Percentiles rank a stretch among this genome's conserved stretches.
Conservation (phyloP, 2,329 filamentous ascomycete genomes). For the Fusarium sp. region DNA sequence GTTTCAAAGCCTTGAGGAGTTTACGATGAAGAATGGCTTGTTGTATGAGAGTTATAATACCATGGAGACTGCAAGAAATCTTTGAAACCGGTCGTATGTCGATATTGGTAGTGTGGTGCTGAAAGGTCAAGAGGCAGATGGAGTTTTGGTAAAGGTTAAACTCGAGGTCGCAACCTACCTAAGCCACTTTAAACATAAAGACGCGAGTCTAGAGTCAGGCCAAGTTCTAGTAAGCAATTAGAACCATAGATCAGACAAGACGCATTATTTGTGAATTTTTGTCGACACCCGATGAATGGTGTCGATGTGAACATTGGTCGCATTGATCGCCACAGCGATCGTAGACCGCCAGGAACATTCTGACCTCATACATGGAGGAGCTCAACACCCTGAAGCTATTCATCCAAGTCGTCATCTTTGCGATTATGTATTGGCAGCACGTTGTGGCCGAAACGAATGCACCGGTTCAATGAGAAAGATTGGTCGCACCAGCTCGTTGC, state of each 20-base stretch:
- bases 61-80: neutral
- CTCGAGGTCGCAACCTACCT: neutral
- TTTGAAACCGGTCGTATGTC: too few relatives aligned
- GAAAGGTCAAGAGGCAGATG: too few relatives aligned
- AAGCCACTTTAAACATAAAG: neutral
- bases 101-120: neutral
- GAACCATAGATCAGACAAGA: too few relatives aligned
- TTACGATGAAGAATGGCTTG: neutral
- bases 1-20: accelerated
- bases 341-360: neutral
- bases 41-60: neutral
- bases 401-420: too few relatives aligned
- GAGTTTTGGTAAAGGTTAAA: neutral
- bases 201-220: too few relatives aligned
- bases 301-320: too few relatives aligned
- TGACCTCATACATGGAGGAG: neutral
- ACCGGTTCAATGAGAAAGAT: too few relatives aligned
- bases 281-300: too few relatives aligned
- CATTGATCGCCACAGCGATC: neutral
- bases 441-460: neutral
- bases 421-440: neutral
- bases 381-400: neutral
- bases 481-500: neutral
- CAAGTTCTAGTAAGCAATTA: accelerated
- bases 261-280: neutral